phyloP scores from a whole-genome alignment of 2,329 filamentous ascomycete species.

The Bipolaris oryzae region DNA sequence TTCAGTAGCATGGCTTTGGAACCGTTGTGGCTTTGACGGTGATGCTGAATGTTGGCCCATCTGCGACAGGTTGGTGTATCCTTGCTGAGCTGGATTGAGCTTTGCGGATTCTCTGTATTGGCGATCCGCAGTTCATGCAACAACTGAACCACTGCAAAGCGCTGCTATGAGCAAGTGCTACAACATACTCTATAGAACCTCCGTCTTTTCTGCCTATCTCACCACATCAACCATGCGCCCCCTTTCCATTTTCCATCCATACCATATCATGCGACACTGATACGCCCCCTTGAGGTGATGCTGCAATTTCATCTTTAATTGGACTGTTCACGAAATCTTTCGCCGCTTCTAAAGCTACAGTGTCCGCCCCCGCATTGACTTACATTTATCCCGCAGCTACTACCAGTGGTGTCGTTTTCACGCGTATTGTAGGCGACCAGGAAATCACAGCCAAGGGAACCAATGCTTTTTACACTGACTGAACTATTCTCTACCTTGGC shows the following conservation, averaged over 20 bases:
- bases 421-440: slow-evolving; percentile 1
- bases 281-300: not conserved
- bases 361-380: not conserved
- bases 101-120: slow-evolving; percentile 1
- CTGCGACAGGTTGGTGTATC: not conserved
- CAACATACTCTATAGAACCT: not conserved
- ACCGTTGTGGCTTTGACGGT: not conserved
- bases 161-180: not conserved
- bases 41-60: not conserved
- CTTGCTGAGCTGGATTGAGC: not conserved
- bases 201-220: not conserved
- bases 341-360: not conserved
- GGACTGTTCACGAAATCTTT: not conserved
- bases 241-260: not conserved
- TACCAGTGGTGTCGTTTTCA: not conserved
- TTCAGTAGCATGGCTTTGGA: not conserved
- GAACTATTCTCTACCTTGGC: slow-evolving; percentile 6
- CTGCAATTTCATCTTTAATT: not conserved
- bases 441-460: slow-evolving; percentile 5
- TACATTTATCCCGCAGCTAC: not conserved
- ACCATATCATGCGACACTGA: not conserved
- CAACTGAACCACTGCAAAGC: not conserved
- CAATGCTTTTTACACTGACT: slow-evolving; percentile 2
- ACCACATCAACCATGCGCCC: not conserved
- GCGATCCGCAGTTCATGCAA: not conserved